Conservation (phyloP, 352 stramenopile genomes). For the Peronospora farinosa region DNA sequence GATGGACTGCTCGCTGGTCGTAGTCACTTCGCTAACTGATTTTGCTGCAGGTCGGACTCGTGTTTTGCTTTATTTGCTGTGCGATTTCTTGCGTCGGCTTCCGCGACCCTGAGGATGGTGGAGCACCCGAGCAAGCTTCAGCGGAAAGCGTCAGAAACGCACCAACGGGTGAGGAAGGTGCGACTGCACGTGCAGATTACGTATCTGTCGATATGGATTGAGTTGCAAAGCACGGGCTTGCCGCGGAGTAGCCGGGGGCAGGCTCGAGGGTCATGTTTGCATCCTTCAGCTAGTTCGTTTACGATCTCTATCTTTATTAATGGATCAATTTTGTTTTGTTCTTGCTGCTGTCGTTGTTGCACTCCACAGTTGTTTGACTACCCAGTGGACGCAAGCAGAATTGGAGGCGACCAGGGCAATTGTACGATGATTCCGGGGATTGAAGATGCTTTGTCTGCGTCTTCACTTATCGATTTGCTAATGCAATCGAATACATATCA, state of each 20-base stretch:
- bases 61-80: conserved; percentile 77
- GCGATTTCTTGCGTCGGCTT: conserved; percentile 69
- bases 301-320: conserved; percentile 36
- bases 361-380: conserved; percentile 22
- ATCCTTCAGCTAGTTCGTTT: conserved; percentile 18
- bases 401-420: not conserved
- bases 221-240: conserved; percentile 14
- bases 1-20: not conserved
- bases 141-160: conserved; percentile 36
- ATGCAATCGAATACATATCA: too few species aligned
- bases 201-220: conserved; percentile 54
- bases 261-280: conserved; percentile 1
- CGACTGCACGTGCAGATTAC: conserved; percentile 52
- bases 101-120: conserved; percentile 29
- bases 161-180: conserved; percentile 57
- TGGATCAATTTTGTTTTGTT: conserved; percentile 29
- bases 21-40: not conserved
- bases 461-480: not conserved
- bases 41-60: conserved; percentile 42
- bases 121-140: conserved; percentile 21
- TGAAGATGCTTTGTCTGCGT: not conserved
- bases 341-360: conserved; percentile 7
- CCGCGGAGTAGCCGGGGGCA: not conserved
- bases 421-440: not conserved
- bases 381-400: not conserved